Evolutionary conservation across 352 stramenopile genomes (phyloP).

Genomic region (Phytophthora cactorum): DNA sequence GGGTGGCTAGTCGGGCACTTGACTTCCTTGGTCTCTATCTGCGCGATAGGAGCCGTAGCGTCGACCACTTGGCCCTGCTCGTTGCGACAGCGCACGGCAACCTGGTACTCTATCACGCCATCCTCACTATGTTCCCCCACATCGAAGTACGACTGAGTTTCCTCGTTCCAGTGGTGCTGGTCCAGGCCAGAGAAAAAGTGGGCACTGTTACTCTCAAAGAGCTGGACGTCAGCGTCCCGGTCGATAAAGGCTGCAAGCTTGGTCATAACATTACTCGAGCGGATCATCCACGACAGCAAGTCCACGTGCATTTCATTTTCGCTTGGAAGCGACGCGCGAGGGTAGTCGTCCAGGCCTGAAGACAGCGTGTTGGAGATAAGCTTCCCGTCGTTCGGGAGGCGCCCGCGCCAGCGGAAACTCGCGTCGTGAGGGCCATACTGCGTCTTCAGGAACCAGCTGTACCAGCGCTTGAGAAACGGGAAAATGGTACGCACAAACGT

Average conservation of each 20-base stretch:
- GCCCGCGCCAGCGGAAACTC: conserved; percentile 86
- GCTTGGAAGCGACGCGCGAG: conserved; percentile 72
- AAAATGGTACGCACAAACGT: conserved; percentile 59
- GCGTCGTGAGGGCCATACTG: conserved; percentile 53
- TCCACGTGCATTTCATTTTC: conserved; percentile 92
- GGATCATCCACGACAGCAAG: conserved; percentile 91
- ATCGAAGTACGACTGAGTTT: conserved; percentile 77
- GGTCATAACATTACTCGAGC: conserved; percentile 62
- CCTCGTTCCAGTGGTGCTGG: conserved; percentile 75
- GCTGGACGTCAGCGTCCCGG: conserved; percentile 27
- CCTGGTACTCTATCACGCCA: conserved; percentile 68
- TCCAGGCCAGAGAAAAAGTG: conserved; percentile 59
- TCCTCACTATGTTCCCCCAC: conserved; percentile 81
- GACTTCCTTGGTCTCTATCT: conserved; percentile 43
- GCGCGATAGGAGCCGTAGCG: conserved; percentile 41
- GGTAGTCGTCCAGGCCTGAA: conserved; percentile 94
- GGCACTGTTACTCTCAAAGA: conserved; percentile 39
- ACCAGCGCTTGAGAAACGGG: conserved; percentile 81
- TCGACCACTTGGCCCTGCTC: conserved; percentile 49
- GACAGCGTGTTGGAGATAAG: conserved; percentile 92
- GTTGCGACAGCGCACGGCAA: conserved; percentile 75
- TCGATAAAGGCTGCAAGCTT: conserved; percentile 52
- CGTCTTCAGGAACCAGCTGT: conserved; percentile 75
- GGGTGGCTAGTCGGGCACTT: conserved; percentile 68
- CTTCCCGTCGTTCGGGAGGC: conserved; percentile 68